phyloP scores from a whole-genome alignment of 495 filamentous ascomycete genomes.

The Penicillium psychrofluorescens region DNA sequence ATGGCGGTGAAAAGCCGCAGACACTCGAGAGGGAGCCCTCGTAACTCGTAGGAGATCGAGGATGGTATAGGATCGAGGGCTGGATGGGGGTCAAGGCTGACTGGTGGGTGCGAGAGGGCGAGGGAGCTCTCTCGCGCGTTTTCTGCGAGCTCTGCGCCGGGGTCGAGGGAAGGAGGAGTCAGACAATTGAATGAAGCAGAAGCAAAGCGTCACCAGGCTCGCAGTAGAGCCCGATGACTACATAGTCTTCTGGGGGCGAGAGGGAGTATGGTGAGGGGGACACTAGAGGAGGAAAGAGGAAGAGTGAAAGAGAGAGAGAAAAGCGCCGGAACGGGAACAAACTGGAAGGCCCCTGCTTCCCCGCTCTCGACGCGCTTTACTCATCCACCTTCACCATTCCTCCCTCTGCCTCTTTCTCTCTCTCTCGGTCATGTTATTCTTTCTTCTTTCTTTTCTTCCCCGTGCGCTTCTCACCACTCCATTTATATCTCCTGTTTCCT shows the following conservation, averaged over 20 bases:
- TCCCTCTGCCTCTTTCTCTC: not conserved
- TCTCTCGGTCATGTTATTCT: not conserved
- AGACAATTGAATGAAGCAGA: conserved; percentile 16
- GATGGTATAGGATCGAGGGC: not conserved
- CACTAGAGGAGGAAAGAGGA: conserved; percentile 13
- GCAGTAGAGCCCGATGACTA: conserved; percentile 33
- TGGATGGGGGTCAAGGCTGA: not conserved
- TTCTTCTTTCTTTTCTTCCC: too few relatives aligned
- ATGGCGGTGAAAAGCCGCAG: conserved; percentile 20
- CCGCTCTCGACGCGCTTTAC: conserved; percentile 17
- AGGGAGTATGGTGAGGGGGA: conserved; percentile 24
- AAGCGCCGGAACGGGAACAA: conserved; percentile 25
- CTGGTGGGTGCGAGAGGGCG: not conserved
- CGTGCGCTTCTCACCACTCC: too few relatives aligned
- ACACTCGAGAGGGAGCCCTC: conserved; percentile 1
- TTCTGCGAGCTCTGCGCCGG: conserved; percentile 22
- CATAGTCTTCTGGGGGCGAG: conserved; percentile 34
- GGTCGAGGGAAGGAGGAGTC: conserved; percentile 17
- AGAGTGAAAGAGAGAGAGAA: conserved; percentile 21
- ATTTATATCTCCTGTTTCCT: too few relatives aligned
- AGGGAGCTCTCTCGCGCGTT: conserved; percentile 6
- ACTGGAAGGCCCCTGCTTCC: conserved; percentile 28
- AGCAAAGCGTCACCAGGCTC: conserved; percentile 30
- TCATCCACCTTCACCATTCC: not conserved
- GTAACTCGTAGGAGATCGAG: conserved; percentile 2